Evolutionary conservation across 495 filamentous ascomycete genomes (phyloP), one percentile per base, ranked within the genome.

Genomic region (Thozetella sp.): DNA sequence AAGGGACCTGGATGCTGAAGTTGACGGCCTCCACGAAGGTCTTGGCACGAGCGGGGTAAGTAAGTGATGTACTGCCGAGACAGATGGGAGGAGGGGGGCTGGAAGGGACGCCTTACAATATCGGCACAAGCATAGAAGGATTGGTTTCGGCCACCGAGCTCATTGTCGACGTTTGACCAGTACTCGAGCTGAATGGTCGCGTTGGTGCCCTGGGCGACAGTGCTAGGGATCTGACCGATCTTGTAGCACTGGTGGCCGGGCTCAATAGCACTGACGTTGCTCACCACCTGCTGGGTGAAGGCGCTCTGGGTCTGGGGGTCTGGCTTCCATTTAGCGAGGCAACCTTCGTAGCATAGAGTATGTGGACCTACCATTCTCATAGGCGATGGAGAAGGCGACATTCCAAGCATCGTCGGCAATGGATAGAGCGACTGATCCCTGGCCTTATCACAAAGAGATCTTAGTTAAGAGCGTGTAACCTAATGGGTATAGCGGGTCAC

Each of bases 111-210:
- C 2, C 27, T 25, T 37, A 54, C 19, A 25, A 83, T 71, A 61
- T 84, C 80, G 0, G 81, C 79, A 26, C 80, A 84, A 2, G 78
- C 75, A 60, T 80, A 83, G 71, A 79, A 84, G 3, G 77, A 78
- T 57, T 81, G 69, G 34, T 80, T 80, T 61, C 67, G 52, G 65
- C 79, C 69, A 11, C 25, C 25, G 23, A 45, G 40, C 54, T 56
- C 54, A 1, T 65, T 68, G 56, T 79, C 78, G 12, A 75, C 70
- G 23, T 75, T 76, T 0, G 76, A 76, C 50, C 72, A 73, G 62
- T 83, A 83, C 37, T 76, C 72, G 27, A 84, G 63, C 56, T 83
- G 80, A 55, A 83, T 79, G 12, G 82, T 84, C 0, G 81, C 81
- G 27, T 83, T 82, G 25, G 67, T 66, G 26, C 80, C 81, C 0